Conservation (phyloP, 2,329 filamentous ascomycete genomes). For the Penicillium palitans region DNA sequence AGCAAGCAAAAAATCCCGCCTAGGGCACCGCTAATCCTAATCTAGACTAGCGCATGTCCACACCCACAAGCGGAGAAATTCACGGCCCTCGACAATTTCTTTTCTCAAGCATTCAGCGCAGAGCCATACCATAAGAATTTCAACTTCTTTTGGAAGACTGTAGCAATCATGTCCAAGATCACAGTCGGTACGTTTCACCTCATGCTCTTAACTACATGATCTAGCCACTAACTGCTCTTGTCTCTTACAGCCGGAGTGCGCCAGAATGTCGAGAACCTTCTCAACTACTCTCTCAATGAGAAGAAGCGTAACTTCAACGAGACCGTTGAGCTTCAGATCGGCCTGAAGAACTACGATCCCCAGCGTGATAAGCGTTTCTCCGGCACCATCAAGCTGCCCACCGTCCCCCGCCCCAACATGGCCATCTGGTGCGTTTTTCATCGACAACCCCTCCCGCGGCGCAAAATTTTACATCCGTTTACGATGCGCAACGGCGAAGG, state of each 20-base stretch:
- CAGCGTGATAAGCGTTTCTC: conserved; percentile 99
- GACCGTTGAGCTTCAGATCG: conserved; percentile 81
- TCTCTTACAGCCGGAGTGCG: conserved; percentile 75
- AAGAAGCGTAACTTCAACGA: conserved; percentile 99
- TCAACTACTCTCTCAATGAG: conserved; percentile 91
- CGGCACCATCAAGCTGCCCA: conserved; percentile 93
- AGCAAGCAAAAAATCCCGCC: conserved; percentile 10
- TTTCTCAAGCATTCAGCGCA: conserved; percentile 44
- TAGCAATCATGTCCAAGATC: conserved; percentile 60
- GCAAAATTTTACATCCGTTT: not conserved
- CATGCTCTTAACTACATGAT: not conserved
- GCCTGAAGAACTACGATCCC: conserved; percentile 98
- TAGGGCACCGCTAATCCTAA: conserved; percentile 33
- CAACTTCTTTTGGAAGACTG: conserved; percentile 81
- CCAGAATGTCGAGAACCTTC: conserved; percentile 87
- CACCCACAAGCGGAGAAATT: conserved; percentile 45
- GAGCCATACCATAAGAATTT: conserved; percentile 73
- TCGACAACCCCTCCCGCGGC: not conserved
- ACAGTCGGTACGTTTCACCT: conserved; percentile 52
- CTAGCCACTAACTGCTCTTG: conserved; percentile 16
- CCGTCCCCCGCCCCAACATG: conserved; percentile 89
- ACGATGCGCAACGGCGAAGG: not conserved
- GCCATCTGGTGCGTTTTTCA: conserved; percentile 65
- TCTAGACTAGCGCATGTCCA: conserved; percentile 27
- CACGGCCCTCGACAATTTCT: conserved; percentile 27